phyloP scores from a whole-genome alignment of 306 rosid genomes.

The Lotus japonicus region DNA sequence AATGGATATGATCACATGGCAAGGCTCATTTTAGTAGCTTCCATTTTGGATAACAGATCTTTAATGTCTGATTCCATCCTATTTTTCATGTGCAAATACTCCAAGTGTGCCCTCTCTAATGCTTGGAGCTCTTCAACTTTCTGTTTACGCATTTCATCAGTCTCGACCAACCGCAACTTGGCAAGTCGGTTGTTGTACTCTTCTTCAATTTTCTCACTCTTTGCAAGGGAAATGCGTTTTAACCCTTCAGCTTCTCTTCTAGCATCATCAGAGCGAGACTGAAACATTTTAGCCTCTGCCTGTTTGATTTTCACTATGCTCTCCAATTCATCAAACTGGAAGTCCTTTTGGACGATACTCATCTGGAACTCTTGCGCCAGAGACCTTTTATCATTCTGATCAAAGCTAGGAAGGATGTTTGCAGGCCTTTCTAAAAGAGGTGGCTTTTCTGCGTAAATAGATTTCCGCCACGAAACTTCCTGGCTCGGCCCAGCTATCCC shows the following conservation, averaged over 20 bases:
- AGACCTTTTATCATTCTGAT: conserved; percentile 52
- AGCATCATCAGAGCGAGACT: conserved; percentile 84
- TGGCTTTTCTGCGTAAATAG: conserved; percentile 54
- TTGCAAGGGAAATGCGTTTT: conserved; percentile 77
- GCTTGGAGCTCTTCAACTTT: conserved; percentile 79
- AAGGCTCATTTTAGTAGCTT: conserved; percentile 82
- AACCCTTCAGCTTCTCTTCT: conserved; percentile 91
- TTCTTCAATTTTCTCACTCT: conserved; percentile 79
- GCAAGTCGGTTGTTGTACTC: conserved; percentile 64
- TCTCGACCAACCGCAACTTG: conserved; percentile 58
- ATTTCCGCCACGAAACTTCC: conserved; percentile 74
- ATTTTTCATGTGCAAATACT: conserved; percentile 76
- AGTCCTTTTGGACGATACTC: conserved; percentile 59
- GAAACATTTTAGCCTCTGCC: conserved; percentile 95
- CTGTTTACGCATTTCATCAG: conserved; percentile 71
- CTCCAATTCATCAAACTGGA: conserved; percentile 78
- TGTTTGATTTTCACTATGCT: conserved; percentile 71
- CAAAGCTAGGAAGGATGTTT: conserved; percentile 62
- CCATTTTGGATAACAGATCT: conserved; percentile 87
- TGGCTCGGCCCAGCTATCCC: conserved; percentile 71
- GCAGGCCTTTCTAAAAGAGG: conserved; percentile 58
- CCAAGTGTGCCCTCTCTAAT: conserved; percentile 64
- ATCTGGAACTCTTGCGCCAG: conserved; percentile 56
- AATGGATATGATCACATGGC: conserved; percentile 40
- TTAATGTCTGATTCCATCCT: conserved; percentile 91